phyloP scores from a whole-genome alignment of 2,329 filamentous ascomycete genomes.

The Stachybotrys elegans region DNA sequence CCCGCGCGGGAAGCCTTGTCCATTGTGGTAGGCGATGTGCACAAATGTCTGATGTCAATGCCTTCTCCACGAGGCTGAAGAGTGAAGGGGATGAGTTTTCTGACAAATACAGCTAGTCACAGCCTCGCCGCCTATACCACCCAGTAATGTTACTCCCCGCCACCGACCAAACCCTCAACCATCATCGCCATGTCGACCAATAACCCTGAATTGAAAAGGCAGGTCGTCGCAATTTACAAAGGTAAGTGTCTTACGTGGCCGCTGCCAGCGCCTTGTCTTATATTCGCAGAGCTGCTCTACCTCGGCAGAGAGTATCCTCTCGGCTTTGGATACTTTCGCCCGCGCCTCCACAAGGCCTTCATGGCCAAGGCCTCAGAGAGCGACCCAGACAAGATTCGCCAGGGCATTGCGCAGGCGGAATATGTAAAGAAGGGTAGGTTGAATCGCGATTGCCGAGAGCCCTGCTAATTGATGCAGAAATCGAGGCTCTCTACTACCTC shows the following conservation, averaged over 20 bases:
- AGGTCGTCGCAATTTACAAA: slow-evolving; percentile 88
- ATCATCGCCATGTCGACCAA: slow-evolving; percentile 20
- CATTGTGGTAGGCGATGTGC: too few relatives aligned
- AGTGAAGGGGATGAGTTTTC: too few relatives aligned
- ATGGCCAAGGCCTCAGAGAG: slow-evolving; percentile 64
- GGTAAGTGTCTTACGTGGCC: slow-evolving; percentile 39
- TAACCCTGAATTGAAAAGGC: slow-evolving; percentile 59
- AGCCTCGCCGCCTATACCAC: too few relatives aligned
- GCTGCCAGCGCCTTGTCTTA: not conserved
- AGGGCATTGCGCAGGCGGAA: slow-evolving; percentile 71
- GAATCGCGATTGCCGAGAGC: not conserved
- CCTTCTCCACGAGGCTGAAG: too few relatives aligned
- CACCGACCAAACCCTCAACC: too few relatives aligned
- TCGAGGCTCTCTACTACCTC: slow-evolving; percentile 90
- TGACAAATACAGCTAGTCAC: too few relatives aligned
- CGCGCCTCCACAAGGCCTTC: slow-evolving; percentile 81
- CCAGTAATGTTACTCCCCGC: too few relatives aligned
- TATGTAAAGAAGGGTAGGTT: slow-evolving; percentile 84
- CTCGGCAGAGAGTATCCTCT: slow-evolving; percentile 83
- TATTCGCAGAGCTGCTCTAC: slow-evolving; percentile 66
- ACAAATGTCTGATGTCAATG: too few relatives aligned
- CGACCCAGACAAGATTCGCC: slow-evolving; percentile 69
- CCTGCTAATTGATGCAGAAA: slow-evolving; percentile 53
- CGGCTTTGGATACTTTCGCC: slow-evolving; percentile 75
- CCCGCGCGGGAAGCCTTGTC: too few relatives aligned